Evolutionary conservation across 805 yeast species (phyloP), one percentile per base, ranked within the genome.

Genomic region (Pichia pseudocactophila): DNA sequence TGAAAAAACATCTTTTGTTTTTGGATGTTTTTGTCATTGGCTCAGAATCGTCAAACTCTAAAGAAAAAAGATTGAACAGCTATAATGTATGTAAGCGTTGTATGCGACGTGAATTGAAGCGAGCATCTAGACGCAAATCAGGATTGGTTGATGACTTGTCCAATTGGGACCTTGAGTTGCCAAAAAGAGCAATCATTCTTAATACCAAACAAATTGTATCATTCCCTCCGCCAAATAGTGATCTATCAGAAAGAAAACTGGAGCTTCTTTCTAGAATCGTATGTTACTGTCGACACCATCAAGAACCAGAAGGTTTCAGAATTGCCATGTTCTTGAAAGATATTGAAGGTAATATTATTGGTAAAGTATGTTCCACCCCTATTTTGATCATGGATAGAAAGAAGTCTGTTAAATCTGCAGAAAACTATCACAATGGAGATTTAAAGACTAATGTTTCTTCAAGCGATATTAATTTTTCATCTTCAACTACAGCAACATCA

Each of bases 201-300:
- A 90, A 92, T 64, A 85, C 95, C 63, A 83, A 86, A 55, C 97
- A 90, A 62, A 73, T 92, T 19, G 73, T 87, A 33, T 76, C 86
- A 12, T 74, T 83, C 53, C 84, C 85, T 7, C 69, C 80, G 22
- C 79, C 82, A 26, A 66, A 69, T 22, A 62, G 59, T 3, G 49
- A 46, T 39, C 12, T 50, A 57, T n/a, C 17, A 2, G 52, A 47
- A 36, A 71, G 69, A 49, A 57, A 68, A 2, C 55, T 76, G 32
- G 79, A 75, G 34, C 55, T 76, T 28, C 62, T 73, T 30, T 75
- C 96, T 19, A 76, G 98, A 62, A 77, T 92, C 34, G 90, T 90
- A 9, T 90, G 98, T 62, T 90, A 92, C 60, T 92, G 97, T 64
- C 77, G 97, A 50, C 98, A 92, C 62, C 98, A 92, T 62, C 78